These are phyloP conservation scores for Aspergillus aculeatus DNA, from an alignment of 2,329 filamentous ascomycete genomes.

Conservation along the genomic window DNA sequence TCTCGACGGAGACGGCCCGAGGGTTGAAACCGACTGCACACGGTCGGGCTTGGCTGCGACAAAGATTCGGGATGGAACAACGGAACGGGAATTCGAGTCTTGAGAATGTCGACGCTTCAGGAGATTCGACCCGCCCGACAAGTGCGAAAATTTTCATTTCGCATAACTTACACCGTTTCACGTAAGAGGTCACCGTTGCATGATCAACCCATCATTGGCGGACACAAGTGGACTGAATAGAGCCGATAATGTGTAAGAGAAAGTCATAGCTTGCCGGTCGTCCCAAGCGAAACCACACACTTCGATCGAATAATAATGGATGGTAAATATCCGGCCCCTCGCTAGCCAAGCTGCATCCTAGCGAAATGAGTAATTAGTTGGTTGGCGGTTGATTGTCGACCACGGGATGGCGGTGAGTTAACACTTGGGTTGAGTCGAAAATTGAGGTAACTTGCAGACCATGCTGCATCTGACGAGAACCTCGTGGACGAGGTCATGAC, in stretches of 20 bases:
- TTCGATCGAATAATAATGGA: background rate
- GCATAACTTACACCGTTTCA: constrained; percentile 1
- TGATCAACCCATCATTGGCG: background rate
- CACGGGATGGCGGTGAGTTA: too few relatives aligned
- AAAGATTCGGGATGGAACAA: background rate
- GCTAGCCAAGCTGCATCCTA: background rate
- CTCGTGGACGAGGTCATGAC: background rate
- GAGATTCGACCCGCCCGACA: constrained; percentile 1
- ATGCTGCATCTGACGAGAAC: background rate
- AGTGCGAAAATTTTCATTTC: background rate
- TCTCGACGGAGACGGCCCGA: constrained; percentile 9
- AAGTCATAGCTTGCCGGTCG: background rate
- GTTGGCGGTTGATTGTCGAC: background rate
- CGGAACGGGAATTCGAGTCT: background rate
- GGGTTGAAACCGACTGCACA: constrained; percentile 5
- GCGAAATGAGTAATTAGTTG: background rate
- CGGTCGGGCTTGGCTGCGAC: constrained; percentile 10
- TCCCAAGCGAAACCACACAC: background rate
- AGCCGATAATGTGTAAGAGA: background rate
- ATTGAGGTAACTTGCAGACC: background rate
- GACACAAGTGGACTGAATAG: background rate
- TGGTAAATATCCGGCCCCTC: too few relatives aligned
- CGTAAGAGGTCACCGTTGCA: background rate
- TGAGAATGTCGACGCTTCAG: constrained; percentile 1
- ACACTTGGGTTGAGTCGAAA: background rate